Evolutionary conservation across 176 grass and related monocot genomes (phyloP).

Genomic region (Triticum monococcum): DNA sequence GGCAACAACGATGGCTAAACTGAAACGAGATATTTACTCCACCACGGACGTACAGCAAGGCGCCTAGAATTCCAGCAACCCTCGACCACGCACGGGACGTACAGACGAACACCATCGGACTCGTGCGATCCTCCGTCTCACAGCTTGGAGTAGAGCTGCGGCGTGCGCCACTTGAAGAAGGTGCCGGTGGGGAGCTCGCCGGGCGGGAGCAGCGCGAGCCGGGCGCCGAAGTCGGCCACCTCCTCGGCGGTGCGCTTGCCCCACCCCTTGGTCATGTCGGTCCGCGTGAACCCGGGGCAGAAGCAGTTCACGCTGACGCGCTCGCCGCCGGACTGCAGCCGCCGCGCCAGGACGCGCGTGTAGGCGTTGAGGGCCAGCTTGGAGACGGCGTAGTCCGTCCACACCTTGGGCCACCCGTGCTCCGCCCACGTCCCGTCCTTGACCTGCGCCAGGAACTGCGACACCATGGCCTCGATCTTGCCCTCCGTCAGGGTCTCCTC

Average conservation of each 20-base stretch:
- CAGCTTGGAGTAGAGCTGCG: slow-evolving; percentile 72
- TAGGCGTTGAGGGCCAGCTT: slow-evolving; percentile 95
- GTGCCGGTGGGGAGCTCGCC: slow-evolving; percentile 60
- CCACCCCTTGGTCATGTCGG: slow-evolving; percentile 76
- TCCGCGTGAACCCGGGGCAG: slow-evolving; percentile 93
- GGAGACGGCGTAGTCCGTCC: slow-evolving; percentile 93
- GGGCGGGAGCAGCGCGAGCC: slow-evolving; percentile 52
- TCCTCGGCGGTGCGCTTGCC: slow-evolving; percentile 66
- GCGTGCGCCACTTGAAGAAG: slow-evolving; percentile 74
- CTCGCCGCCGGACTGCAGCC: slow-evolving; percentile 43
- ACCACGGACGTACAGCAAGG: background rate
- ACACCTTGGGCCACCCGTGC: slow-evolving; percentile 80
- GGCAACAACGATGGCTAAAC: background rate
- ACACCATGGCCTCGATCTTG: slow-evolving; percentile 58
- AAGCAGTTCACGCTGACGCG: slow-evolving; percentile 89
- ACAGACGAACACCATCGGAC: background rate
- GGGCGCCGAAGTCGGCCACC: slow-evolving; percentile 50
- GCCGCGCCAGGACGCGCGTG: slow-evolving; percentile 66
- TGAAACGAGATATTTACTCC: background rate
- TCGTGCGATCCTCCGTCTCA: background rate
- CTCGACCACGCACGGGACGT: background rate
- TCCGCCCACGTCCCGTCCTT: slow-evolving; percentile 65
- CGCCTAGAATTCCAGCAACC: background rate
- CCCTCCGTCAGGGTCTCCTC: slow-evolving; percentile 63
- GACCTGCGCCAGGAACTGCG: slow-evolving; percentile 72